phyloP scores from a whole-genome alignment of 139 green algal genomes.

The Gonium pectorale region DNA sequence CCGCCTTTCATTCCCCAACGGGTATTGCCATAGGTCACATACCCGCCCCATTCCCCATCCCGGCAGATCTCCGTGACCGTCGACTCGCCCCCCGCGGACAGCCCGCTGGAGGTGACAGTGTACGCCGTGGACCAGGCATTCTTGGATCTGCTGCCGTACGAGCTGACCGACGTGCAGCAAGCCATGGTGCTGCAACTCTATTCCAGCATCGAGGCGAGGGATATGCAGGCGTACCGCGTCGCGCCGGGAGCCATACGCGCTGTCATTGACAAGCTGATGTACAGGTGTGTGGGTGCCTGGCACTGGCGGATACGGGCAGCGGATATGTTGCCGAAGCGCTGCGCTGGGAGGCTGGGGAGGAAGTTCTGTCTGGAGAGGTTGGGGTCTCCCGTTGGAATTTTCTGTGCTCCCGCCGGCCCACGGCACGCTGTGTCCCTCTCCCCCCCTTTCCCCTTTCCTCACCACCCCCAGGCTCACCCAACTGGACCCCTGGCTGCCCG shows the following conservation, averaged over 20 bases:
- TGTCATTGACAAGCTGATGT: constrained; percentile 27
- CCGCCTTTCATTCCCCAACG: too few relatives aligned
- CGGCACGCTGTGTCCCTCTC: neutral
- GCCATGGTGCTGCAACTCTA: neutral
- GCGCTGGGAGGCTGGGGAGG: too few relatives aligned
- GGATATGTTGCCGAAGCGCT: neutral
- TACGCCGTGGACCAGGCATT: constrained; percentile 67
- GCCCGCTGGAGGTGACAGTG: constrained; percentile 55
- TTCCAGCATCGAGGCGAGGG: neutral
- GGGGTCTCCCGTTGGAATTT: too few relatives aligned
- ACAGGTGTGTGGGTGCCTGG: neutral
- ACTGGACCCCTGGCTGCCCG: constrained; percentile 51
- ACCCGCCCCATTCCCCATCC: too few relatives aligned
- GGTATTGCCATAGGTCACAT: too few relatives aligned
- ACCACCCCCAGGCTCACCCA: neutral
- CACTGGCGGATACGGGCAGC: neutral
- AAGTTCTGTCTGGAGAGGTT: too few relatives aligned
- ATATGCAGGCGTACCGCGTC: constrained; percentile 9
- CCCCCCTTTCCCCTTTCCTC: neutral
- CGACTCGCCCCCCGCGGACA: neutral
- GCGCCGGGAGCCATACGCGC: constrained; percentile 30
- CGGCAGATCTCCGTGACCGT: neutral
- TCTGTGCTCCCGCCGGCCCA: neutral
- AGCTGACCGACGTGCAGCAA: constrained; percentile 38
- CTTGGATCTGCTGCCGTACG: constrained; percentile 68